phyloP scores from a whole-genome alignment of 139 green algal genomes.

The Tetraselmis striata region DNA sequence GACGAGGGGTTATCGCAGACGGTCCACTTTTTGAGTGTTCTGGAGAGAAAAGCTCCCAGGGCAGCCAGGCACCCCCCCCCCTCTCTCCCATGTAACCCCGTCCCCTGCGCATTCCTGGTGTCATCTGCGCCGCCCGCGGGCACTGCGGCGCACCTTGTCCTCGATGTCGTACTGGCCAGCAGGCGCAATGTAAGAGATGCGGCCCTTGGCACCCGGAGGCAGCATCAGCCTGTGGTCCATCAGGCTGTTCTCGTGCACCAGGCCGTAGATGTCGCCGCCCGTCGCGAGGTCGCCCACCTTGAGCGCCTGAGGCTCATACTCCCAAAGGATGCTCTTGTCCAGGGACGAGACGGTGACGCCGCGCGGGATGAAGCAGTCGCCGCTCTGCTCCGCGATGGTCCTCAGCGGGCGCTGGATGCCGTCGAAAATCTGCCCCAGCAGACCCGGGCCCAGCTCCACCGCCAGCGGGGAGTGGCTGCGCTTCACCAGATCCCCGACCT shows the following conservation, averaged over 20 bases:
- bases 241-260: conserved; percentile 91
- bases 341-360: conserved; percentile 90
- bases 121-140: too few species aligned
- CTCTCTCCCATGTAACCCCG: too few species aligned
- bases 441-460: conserved; percentile 92
- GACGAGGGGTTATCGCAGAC: too few species aligned
- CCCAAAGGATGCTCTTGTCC: conserved; percentile 74
- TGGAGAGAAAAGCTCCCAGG: too few species aligned
- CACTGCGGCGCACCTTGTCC: too few species aligned
- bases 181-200: conserved; percentile 86
- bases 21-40: too few species aligned
- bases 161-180: conserved; percentile 82
- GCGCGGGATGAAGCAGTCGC: conserved; percentile 93
- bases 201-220: conserved; percentile 77
- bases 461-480: conserved; percentile 61
- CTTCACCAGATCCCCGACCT: conserved; percentile 4
- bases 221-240: conserved; percentile 90
- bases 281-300: conserved; percentile 91
- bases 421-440: conserved; percentile 98
- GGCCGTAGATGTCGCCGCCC: conserved; percentile 91
- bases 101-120: too few species aligned
- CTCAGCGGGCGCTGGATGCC: conserved; percentile 97
- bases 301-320: conserved; percentile 84
- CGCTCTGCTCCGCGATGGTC: conserved; percentile 70
- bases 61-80: too few species aligned